A percentile compares a stretch with the other conserved stretches of the same genome.
Evolutionary conservation across 257 asterid species (phyloP).

Genomic region (Solanum sitiens): DNA sequence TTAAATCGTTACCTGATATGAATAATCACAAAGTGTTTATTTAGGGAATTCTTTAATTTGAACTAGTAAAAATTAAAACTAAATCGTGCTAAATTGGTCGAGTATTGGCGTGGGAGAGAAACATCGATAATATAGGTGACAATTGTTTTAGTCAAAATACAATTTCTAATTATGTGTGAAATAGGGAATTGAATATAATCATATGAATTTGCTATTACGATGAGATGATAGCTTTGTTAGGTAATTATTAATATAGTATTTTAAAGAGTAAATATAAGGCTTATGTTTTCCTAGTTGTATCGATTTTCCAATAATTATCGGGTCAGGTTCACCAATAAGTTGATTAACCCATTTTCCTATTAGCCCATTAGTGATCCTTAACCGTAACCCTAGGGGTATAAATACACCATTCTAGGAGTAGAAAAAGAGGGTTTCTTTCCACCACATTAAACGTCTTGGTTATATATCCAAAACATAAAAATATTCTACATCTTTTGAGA

Average conservation of each 20-base stretch:
- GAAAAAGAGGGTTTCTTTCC: neutral
- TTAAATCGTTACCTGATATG: neutral
- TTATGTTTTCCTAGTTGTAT: neutral
- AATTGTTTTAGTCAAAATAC: neutral
- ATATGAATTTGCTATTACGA: neutral
- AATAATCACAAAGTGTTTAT: neutral
- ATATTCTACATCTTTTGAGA: neutral
- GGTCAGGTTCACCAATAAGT: neutral
- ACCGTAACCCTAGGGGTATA: neutral
- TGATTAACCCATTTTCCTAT: neutral
- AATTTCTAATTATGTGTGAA: neutral
- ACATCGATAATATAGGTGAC: neutral
- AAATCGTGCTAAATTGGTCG: neutral
- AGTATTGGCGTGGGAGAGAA: neutral
- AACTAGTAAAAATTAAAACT: neutral
- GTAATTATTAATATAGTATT: neutral
- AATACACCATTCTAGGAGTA: neutral
- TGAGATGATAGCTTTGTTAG: neutral
- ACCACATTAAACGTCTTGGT: neutral
- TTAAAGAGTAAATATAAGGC: neutral
- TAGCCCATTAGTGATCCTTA: neutral
- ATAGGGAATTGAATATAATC: neutral
- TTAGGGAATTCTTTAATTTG: neutral
- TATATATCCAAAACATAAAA: neutral
- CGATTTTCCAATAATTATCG: neutral